Evolutionary conservation across 2,329 filamentous ascomycete genomes (phyloP).

Genomic region (Colletotrichum filicis): DNA sequence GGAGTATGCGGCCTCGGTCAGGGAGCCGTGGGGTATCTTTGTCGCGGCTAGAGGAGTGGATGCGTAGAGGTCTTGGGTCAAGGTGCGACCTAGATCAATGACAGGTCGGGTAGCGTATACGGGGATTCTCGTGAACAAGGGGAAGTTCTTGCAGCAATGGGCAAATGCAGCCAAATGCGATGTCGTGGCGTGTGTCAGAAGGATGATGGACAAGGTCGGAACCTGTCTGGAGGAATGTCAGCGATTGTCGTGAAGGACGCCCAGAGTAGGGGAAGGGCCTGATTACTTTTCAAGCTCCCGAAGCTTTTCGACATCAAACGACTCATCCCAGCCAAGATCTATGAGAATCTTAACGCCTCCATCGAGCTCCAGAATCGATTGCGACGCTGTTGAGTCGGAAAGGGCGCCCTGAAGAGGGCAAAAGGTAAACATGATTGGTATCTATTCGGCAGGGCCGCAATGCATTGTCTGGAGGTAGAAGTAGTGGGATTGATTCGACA

Average conservation of each 20-base stretch:
- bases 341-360: conserved; percentile 95
- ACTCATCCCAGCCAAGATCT: conserved; percentile 95
- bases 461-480: conserved; percentile 3
- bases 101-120: conserved; percentile 95
- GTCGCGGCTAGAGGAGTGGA: conserved; percentile 90
- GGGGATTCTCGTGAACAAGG: conserved; percentile 89
- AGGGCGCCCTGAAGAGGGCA: conserved; percentile 92
- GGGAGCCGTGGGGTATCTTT: conserved; percentile 77
- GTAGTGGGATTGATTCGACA: neutral
- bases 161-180: conserved; percentile 93
- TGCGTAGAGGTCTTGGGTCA: conserved; percentile 91
- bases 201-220: conserved; percentile 90
- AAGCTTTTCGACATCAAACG: conserved; percentile 84
- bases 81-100: conserved; percentile 89
- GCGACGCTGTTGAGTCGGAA: conserved; percentile 85
- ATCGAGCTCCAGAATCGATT: conserved; percentile 96
- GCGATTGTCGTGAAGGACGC: conserved; percentile 17
- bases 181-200: conserved; percentile 93
- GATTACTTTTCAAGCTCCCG: conserved; percentile 87
- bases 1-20: conserved; percentile 72
- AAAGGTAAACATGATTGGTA: conserved; percentile 86
- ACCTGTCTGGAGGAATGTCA: conserved; percentile 72
- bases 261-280: conserved; percentile 37
- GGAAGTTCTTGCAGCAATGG: conserved; percentile 97
- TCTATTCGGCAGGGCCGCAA: conserved; percentile 12